These are phyloP conservation scores for Calocybe cyanea DNA, from an alignment of 768 basidiomycete species.

Conservation along the genomic window DNA sequence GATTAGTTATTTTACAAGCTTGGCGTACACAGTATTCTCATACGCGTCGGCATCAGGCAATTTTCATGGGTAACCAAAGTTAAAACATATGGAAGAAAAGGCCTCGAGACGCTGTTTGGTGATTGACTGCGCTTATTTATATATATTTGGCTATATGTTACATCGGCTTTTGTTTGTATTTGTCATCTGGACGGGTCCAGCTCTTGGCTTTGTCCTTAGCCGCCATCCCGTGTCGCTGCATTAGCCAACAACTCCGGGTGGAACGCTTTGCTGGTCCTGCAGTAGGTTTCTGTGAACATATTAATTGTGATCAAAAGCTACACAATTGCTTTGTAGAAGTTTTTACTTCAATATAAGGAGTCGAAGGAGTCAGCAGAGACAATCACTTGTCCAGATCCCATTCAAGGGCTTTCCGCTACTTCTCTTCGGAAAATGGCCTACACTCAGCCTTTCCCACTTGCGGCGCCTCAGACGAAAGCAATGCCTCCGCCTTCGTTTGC, in stretches of 20 bases:
- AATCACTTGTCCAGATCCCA: constrained; percentile 11
- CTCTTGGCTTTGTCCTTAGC: constrained; percentile 5
- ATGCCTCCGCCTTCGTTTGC: constrained; percentile 60
- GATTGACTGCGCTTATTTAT: too few species aligned
- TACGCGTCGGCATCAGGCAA: too few species aligned
- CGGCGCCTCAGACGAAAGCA: constrained; percentile 50
- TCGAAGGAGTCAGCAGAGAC: constrained; percentile 4
- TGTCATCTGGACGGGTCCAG: background rate
- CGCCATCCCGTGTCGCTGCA: constrained; percentile 13
- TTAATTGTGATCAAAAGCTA: constrained; percentile 9
- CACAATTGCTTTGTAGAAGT: constrained; percentile 16
- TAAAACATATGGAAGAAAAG: too few species aligned
- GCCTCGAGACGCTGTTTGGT: too few species aligned
- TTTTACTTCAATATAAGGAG: constrained; percentile 1
- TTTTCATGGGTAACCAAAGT: too few species aligned
- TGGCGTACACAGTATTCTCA: too few species aligned
- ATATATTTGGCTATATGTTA: too few species aligned
- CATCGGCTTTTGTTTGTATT: constrained; percentile 3
- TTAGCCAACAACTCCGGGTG: background rate
- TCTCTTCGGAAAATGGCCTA: constrained; percentile 52
- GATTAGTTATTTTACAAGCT: too few species aligned
- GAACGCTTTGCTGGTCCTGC: background rate
- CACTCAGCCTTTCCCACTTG: constrained; percentile 78
- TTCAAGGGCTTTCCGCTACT: constrained; percentile 21
- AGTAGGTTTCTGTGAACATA: constrained; percentile 16